Evolutionary conservation across 176 grass and related monocot genomes (phyloP).

Genomic region (Triticum turgidum): DNA sequence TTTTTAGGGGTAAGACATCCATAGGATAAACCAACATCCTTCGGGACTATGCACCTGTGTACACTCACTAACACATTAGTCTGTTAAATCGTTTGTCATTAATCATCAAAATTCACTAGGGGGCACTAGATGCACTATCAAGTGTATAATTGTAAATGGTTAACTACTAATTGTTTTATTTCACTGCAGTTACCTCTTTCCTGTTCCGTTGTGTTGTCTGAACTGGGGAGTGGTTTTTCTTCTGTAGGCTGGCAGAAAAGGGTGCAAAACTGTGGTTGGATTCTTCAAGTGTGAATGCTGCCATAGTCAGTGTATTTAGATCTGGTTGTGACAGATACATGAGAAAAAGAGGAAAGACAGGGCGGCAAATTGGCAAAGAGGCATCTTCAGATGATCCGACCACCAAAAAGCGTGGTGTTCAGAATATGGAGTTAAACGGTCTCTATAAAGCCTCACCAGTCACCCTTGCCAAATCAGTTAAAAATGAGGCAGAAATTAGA

Average conservation of each 20-base stretch:
- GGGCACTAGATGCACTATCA: too few relatives aligned
- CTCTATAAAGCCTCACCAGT: slow-evolving; percentile 77
- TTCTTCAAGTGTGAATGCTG: slow-evolving; percentile 89
- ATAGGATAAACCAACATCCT: too few relatives aligned
- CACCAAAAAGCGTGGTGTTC: slow-evolving; percentile 19
- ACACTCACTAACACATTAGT: too few relatives aligned
- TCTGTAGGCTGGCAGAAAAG: slow-evolving; percentile 74
- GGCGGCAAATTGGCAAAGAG: slow-evolving; percentile 18
- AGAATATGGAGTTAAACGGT: slow-evolving; percentile 37
- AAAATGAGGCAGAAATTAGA: slow-evolving; percentile 86
- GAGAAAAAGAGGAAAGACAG: slow-evolving; percentile 36
- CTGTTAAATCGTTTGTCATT: too few relatives aligned
- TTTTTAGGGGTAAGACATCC: too few relatives aligned
- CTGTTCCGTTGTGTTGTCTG: slow-evolving; percentile 4
- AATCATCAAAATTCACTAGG: too few relatives aligned
- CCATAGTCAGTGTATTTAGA: slow-evolving; percentile 76
- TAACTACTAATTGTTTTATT: neutral
- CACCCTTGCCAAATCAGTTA: slow-evolving; percentile 72
- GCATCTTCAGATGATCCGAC: neutral
- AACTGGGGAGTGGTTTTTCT: slow-evolving; percentile 10
- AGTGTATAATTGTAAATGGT: neutral
- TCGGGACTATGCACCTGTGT: too few relatives aligned
- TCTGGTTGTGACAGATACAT: slow-evolving; percentile 46
- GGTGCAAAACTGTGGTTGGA: slow-evolving; percentile 86
- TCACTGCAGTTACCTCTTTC: slow-evolving; percentile 2